Conservation (phyloP, 805 yeast species). For the Starmerella floris region DNA sequence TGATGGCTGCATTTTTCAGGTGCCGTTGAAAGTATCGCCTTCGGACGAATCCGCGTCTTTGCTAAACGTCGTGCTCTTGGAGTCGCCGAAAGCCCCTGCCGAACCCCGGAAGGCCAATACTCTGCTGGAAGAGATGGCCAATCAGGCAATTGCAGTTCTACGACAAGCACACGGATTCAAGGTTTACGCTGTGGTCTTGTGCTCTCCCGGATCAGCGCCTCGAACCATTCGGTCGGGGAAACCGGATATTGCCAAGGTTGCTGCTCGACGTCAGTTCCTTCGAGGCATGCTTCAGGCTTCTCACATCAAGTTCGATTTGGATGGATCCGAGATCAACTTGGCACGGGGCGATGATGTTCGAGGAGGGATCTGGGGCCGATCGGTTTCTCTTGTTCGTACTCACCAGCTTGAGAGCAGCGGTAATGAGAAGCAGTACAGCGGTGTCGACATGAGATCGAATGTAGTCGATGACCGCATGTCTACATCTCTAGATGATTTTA, state of each 20-base stretch:
- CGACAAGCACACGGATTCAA: conserved; percentile 56
- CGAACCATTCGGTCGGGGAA: conserved; percentile 76
- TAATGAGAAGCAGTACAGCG: conserved; percentile 65
- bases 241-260: conserved; percentile 82
- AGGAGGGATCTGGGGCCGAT: conserved; percentile 78
- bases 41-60: conserved; percentile 49
- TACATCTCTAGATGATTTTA: conserved; percentile 60
- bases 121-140: conserved; percentile 40
- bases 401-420: conserved; percentile 38
- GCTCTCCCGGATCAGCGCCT: conserved; percentile 71
- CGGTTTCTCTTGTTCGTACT: conserved; percentile 52
- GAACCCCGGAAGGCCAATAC: conserved; percentile 33
- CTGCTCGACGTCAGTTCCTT: conserved; percentile 60
- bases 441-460: conserved; percentile 63
- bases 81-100: conserved; percentile 39
- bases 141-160: conserved; percentile 34
- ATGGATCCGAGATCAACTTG: conserved; percentile 44
- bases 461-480: conserved; percentile 67
- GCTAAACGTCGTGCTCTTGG: conserved; percentile 67
- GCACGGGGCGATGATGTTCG: conserved; percentile 62
- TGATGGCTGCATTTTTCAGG: conserved; percentile 87
- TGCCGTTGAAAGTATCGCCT: conserved; percentile 36
- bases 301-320: conserved; percentile 64
- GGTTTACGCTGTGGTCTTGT: conserved; percentile 67
- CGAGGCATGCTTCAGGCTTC: conserved; percentile 70